A percentile compares a stretch with the other conserved stretches of the same genome.
Conservation (phyloP, 805 yeast genomes). For the Torulaspora gathmanii region DNA sequence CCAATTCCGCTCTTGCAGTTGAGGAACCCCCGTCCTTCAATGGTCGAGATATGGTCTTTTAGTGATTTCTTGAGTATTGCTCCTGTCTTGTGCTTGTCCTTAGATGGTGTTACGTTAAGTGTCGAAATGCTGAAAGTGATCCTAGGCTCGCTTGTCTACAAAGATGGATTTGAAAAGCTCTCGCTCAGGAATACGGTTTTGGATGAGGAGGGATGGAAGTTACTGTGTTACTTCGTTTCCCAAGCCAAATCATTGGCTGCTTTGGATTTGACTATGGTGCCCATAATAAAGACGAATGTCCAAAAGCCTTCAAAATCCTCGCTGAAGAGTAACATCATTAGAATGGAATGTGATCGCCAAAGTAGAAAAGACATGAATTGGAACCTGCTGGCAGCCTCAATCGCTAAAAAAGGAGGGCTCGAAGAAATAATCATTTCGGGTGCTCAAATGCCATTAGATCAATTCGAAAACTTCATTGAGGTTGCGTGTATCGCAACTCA, state of each 20-base stretch:
- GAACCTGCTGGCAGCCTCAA: slow-evolving; percentile 70
- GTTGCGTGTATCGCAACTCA: slow-evolving; percentile 54
- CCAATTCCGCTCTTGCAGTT: slow-evolving; percentile 75
- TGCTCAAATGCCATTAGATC: slow-evolving; percentile 56
- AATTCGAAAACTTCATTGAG: slow-evolving; percentile 56
- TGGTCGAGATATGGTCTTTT: slow-evolving; percentile 81
- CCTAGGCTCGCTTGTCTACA: slow-evolving; percentile 61
- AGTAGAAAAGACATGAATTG: slow-evolving; percentile 75
- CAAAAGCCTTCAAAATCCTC: slow-evolving; percentile 38
- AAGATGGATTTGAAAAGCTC: slow-evolving; percentile 59
- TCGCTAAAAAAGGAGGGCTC: slow-evolving; percentile 69
- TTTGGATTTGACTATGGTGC: slow-evolving; percentile 56
- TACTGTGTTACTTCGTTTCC: slow-evolving; percentile 71
- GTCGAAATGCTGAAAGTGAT: slow-evolving; percentile 70
- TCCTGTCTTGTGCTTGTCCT: slow-evolving; percentile 67
- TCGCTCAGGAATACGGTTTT: slow-evolving; percentile 77
- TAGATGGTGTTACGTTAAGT: slow-evolving; percentile 76
- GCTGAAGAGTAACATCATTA: slow-evolving; percentile 24
- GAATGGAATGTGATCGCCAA: slow-evolving; percentile 38
- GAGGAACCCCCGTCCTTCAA: slow-evolving; percentile 81
- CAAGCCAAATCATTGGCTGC: slow-evolving; percentile 53
- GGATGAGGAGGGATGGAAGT: slow-evolving; percentile 72
- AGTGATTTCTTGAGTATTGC: slow-evolving; percentile 84
- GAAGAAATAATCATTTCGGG: slow-evolving; percentile 81
- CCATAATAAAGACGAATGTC: slow-evolving; percentile 37